Evolutionary conservation across 257 asterid species (phyloP).

Genomic region (Ehretia macrophylla): DNA sequence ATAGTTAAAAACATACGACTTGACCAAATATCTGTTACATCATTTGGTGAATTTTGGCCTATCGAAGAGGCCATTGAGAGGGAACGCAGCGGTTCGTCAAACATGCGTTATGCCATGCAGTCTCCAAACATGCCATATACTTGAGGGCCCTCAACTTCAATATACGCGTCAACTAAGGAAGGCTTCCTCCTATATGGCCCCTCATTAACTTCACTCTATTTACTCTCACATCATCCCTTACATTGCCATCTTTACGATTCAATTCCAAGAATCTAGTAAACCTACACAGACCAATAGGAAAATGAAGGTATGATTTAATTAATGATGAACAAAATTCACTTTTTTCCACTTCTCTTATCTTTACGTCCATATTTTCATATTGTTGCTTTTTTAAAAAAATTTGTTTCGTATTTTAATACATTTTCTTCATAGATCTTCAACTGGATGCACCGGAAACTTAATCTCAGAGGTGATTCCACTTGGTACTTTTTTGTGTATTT

Average conservation of each 20-base stretch:
- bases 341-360: not conserved
- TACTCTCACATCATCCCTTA: conserved; percentile 5
- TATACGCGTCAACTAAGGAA: conserved; percentile 4
- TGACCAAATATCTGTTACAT: no score
- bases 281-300: not conserved
- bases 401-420: not conserved
- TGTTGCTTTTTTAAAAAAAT: not conserved
- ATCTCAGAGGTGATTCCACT: conserved; percentile 34
- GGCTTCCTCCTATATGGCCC: conserved; percentile 8
- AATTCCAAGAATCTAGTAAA: not conserved
- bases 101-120: not conserved
- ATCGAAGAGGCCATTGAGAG: conserved; percentile 27
- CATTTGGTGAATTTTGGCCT: conserved; percentile 3
- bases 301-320: conserved; percentile 33
- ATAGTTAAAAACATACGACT: no score
- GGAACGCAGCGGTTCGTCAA: not conserved
- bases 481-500: not conserved
- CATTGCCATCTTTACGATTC: conserved; percentile 21
- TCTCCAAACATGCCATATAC: conserved; percentile 6
- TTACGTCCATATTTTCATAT: not conserved
- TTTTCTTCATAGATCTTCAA: conserved; percentile 51
- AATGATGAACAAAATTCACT: not conserved
- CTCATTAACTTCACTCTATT: conserved; percentile 1
- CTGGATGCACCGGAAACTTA: conserved; percentile 70
- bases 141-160: conserved; percentile 10